Evolutionary conservation across 1,284 basidiomycete species (phyloP), one percentile per base, ranked within the genome.

Genomic region (Ceratobasidium sp.): DNA sequence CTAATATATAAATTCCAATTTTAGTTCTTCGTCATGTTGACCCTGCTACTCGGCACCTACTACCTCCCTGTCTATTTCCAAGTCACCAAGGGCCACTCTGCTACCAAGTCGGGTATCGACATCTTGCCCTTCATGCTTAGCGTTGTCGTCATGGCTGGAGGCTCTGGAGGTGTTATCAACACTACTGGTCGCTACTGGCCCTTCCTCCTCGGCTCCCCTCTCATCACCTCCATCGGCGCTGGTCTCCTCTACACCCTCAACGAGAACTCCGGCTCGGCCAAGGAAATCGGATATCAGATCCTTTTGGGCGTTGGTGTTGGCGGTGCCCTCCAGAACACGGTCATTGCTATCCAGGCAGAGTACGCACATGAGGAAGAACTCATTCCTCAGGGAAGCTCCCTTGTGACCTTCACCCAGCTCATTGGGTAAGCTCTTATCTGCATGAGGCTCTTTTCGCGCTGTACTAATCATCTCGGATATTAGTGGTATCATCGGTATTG

Each of bases 161-260:
- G 82, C 72, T 75, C 83, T 27, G 85, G 85, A 31, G 84, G 80
- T 4, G 57, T 81, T 47, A 82, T 83, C 64, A 81, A 81, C 36
- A 77, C 77, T 51, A 80, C 78, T 5, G 85, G 85, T 17, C 79
- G 81, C 72, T 86, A 85, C 81, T 84, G 79, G 77, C 81, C 80
- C 3, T 84, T 83, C 79, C 78, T 86, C 56, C 47, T 81, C 19
- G 54, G 44, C 27, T 78, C 81, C 33, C 78, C 83, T 60, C 41
- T 81, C 73, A 64, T 86, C 62, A 76, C 81, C n/a, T 72, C 77
- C 31, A 77, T 85, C 74, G 86, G 84, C 51, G 80, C 80, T 31
- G 86, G 85, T 9, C 80, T 86, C 7, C 80, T 87, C 41, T 86
- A 82, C 81, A 85, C 85, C 15, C 77, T 85, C 75, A 78, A 80